These are phyloP conservation scores for Chlorophyllum brunneum DNA, from an alignment of 768 basidiomycete genomes.

Conservation along the genomic window DNA sequence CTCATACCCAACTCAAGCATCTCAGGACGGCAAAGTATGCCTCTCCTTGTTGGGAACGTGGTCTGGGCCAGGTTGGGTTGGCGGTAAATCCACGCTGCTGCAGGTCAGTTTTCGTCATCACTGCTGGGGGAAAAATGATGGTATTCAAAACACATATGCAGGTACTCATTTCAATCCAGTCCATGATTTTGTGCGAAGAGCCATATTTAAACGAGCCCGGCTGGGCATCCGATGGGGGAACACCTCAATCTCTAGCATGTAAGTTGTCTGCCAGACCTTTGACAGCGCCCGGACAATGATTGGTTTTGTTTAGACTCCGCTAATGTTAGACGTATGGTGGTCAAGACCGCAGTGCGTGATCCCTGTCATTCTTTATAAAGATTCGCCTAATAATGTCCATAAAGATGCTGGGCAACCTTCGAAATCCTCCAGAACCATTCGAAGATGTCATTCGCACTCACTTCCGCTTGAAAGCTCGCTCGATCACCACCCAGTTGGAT, in stretches of 20 bases:
- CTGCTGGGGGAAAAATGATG: not conserved
- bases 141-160: conserved; percentile 44
- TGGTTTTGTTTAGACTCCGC: conserved; percentile 61
- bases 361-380: not conserved
- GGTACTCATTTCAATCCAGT: conserved; percentile 93
- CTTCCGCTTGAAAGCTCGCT: conserved; percentile 78
- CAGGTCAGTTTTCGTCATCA: conserved; percentile 46
- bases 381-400: conserved; percentile 3
- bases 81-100: conserved; percentile 85
- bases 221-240: conserved; percentile 72
- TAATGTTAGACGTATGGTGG: conserved; percentile 90
- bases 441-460: conserved; percentile 86
- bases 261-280: conserved; percentile 22
- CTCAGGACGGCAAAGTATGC: conserved; percentile 91
- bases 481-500: conserved; percentile 70
- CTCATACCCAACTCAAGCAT: not conserved
- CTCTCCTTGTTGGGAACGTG: conserved; percentile 89
- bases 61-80: conserved; percentile 89
- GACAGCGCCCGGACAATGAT: not conserved
- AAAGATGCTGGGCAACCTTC: conserved; percentile 83
- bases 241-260: conserved; percentile 76
- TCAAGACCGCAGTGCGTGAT: conserved; percentile 71
- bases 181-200: conserved; percentile 93
- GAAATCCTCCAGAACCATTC: conserved; percentile 81
- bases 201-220: conserved; percentile 93